Percentiles rank a stretch among this genome's conserved stretches.
Evolutionary conservation across 257 asterid species (phyloP).

Genomic region (Solanum megistacrolobum): DNA sequence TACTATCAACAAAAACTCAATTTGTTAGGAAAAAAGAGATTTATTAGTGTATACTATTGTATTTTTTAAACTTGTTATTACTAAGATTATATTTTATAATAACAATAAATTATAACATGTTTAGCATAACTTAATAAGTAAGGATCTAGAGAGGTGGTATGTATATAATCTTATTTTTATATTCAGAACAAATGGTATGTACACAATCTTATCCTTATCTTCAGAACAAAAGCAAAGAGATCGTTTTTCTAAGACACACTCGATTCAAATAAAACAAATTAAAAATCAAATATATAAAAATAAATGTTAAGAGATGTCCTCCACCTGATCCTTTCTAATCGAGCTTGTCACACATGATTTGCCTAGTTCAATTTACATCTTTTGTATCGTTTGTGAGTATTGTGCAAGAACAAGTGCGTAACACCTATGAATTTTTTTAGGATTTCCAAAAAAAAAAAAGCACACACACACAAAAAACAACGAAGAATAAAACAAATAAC

Average conservation of each 20-base stretch:
- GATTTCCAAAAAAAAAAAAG: too few species aligned
- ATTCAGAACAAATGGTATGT: neutral
- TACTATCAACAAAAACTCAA: neutral
- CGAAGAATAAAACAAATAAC: neutral
- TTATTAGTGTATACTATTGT: neutral
- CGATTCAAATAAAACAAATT: neutral
- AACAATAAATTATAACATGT: neutral
- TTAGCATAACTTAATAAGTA: neutral
- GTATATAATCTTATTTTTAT: neutral
- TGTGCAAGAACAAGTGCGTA: too few species aligned
- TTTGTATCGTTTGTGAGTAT: neutral
- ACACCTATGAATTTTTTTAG: too few species aligned
- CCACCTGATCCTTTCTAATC: neutral
- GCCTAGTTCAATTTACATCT: neutral
- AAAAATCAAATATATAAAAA: neutral
- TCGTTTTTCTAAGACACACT: neutral
- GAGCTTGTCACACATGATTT: neutral
- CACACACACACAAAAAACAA: neutral
- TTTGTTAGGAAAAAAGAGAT: neutral
- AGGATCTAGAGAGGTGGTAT: accelerated
- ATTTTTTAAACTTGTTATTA: neutral
- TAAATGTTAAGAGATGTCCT: neutral
- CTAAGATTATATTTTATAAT: neutral
- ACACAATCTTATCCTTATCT: neutral
- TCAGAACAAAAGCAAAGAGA: accelerated